Base-by-base conservation (phyloP, 2,329 filamentous ascomycete species). In the Nemania abortiva region DNA sequence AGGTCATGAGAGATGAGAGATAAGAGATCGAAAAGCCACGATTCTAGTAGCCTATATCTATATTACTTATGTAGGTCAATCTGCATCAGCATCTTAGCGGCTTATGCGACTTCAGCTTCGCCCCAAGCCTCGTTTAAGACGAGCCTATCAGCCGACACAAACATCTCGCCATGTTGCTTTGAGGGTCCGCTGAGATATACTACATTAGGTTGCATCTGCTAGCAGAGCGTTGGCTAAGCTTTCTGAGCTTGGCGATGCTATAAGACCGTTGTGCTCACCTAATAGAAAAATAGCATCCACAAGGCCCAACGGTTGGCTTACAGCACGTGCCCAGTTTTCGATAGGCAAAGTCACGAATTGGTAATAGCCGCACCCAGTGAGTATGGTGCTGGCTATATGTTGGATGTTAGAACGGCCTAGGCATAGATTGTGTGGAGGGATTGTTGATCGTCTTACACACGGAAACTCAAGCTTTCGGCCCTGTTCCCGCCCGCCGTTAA, bases 311-410 rank as follows among this genome's bases (percentile, higher is more conserved):
- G 42, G n/a, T 53, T 52, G 39, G 39, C 58, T 39, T 55, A 13
- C 24, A n/a, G 27, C 61, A 49, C 52, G 52, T 55, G 29, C 9
- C 6, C 27, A 4, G 18, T 34, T 37, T 55, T 31, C 18, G 29
- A 20, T 20, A 20, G 18, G 34, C 7, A 11, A 58, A 10, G 58
- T 58, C 58, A 53, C 65, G 6, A 22, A 18, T 10, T 22, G 34
- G 27, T 49, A 50, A 66, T 24, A 31, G 22, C n/a, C 39, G 27
- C 37, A 15, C n/a, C 34, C 34, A 56, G 47, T 53, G 29, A 34
- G 31, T 29, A 11, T 22, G 7, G 18, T 15, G 18, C 15, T 22
- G n/a, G 31, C 27, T 7, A 53, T 18, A 31, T 18, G 20, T 63
- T 3, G 42, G 39, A 24, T 18, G 20, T 63, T 3, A 50, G 39